Evolutionary conservation across 768 basidiomycete genomes (phyloP).

Genomic region (Calocera viscosa): DNA sequence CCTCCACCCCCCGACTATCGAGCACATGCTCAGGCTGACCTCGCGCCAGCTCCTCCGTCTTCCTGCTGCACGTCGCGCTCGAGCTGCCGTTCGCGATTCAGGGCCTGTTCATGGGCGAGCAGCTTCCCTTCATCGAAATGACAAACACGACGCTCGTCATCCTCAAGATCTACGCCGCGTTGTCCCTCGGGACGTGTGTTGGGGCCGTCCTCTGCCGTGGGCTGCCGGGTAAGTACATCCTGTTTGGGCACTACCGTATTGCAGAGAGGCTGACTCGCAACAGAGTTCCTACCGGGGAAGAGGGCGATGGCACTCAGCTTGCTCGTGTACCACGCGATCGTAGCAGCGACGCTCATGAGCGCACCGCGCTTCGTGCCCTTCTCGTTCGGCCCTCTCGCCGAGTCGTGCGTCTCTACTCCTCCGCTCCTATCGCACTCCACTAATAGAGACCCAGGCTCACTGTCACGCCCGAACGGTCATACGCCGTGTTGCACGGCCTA

Average conservation of each 20-base stretch:
- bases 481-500: conserved; percentile 62
- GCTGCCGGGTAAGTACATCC: conserved; percentile 48
- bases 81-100: conserved; percentile 69
- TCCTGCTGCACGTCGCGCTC: conserved; percentile 66
- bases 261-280: background rate
- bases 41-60: conserved; percentile 44
- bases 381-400: conserved; percentile 38
- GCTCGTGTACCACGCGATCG: conserved; percentile 60
- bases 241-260: background rate
- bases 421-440: conserved; percentile 3
- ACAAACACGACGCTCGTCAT: conserved; percentile 71
- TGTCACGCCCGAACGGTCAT: conserved; percentile 57
- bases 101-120: conserved; percentile 49
- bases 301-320: conserved; percentile 67
- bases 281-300: conserved; percentile 77
- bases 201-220: conserved; percentile 49
- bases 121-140: conserved; percentile 61
- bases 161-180: conserved; percentile 59
- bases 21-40: background rate
- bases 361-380: conserved; percentile 70
- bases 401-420: conserved; percentile 11
- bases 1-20: too few species aligned
- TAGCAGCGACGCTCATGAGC: conserved; percentile 61
- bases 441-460: conserved; percentile 33
- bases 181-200: conserved; percentile 50